These are phyloP conservation scores for Scenedesmus sp. DNA, from an alignment of 163 green algal genomes.

Conservation along the genomic window DNA sequence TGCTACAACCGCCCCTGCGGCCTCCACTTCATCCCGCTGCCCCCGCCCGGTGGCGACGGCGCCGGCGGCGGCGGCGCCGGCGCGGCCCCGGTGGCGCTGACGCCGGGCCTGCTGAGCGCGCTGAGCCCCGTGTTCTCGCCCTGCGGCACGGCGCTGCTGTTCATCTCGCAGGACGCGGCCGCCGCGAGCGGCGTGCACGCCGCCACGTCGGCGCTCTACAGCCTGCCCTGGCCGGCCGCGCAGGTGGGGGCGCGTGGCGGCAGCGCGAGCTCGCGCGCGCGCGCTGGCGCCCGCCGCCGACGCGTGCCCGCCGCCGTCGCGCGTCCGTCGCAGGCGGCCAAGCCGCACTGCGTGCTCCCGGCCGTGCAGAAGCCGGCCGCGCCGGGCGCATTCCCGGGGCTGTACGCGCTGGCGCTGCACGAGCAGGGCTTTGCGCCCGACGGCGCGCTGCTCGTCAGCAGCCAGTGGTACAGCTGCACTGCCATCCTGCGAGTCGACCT, in stretches of 20 bases:
- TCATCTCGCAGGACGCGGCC: conserved; percentile 75
- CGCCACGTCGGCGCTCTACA: conserved; percentile 60
- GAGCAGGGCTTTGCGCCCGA: conserved; percentile 56
- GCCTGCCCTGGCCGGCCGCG: background rate
- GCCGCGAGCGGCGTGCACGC: conserved; percentile 73
- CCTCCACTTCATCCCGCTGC: conserved; percentile 62
- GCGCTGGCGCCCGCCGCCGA: no score
- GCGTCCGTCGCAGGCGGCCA: no score
- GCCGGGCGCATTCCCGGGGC: conserved; percentile 74
- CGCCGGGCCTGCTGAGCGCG: conserved; percentile 51
- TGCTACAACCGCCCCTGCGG: conserved; percentile 88
- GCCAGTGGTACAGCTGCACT: conserved; percentile 72
- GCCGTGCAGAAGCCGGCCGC: conserved; percentile 10
- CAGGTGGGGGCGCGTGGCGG: conserved; percentile 37
- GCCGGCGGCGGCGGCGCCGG: conserved; percentile 23
- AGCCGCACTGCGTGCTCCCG: conserved; percentile 18
- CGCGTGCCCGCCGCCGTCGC: no score
- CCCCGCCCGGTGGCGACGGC: background rate
- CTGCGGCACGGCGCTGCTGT: conserved; percentile 65
- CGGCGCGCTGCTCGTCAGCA: conserved; percentile 72
- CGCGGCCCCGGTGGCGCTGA: conserved; percentile 8
- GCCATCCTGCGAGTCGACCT: conserved; percentile 71
- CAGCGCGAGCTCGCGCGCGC: no score
- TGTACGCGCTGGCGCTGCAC: conserved; percentile 67
- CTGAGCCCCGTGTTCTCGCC: conserved; percentile 80